A percentile compares a stretch with the other conserved stretches of the same genome.
Conservation (phyloP, 2,329 filamentous ascomycete genomes). For the Nemania bipapillata region DNA sequence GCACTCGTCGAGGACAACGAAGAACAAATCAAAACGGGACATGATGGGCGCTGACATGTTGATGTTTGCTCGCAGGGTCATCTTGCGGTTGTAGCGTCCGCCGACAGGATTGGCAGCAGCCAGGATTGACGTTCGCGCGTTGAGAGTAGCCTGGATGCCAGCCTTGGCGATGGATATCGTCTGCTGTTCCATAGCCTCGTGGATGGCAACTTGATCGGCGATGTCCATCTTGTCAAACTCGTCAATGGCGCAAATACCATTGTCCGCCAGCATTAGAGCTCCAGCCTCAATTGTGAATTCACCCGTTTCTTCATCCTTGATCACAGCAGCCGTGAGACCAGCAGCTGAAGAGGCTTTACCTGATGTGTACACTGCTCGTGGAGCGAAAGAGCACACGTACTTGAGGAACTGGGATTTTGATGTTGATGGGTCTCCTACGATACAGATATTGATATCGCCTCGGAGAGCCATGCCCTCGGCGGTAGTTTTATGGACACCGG, state of each 20-base stretch:
- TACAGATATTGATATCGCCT: conserved; percentile 98
- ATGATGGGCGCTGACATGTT: conserved; percentile 99
- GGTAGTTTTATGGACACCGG: conserved; percentile 92
- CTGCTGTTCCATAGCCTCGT: conserved; percentile 99
- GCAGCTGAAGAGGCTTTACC: conserved; percentile 97
- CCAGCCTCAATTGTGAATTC: conserved; percentile 99
- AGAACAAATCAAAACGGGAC: conserved; percentile 99
- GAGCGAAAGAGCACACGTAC: conserved; percentile 97
- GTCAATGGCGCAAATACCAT: conserved; percentile 97
- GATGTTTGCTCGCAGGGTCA: conserved; percentile 90
- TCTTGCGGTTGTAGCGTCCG: conserved; percentile 96
- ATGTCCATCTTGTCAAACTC: conserved; percentile 99
- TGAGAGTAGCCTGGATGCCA: conserved; percentile 96
- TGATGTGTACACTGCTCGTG: conserved; percentile 94
- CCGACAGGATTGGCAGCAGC: conserved; percentile 96
- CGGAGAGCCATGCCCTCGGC: conserved; percentile 93
- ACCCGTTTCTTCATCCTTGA: conserved; percentile 98
- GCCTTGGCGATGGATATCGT: conserved; percentile 99
- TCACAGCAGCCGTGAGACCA: conserved; percentile 94
- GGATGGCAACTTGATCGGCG: conserved; percentile 94
- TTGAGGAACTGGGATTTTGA: conserved; percentile 98
- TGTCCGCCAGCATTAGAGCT: conserved; percentile 95
- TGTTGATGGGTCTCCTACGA: conserved; percentile 95
- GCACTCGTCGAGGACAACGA: conserved; percentile 95
- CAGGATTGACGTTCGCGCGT: conserved; percentile 93